Evolutionary conservation across 768 basidiomycete species (phyloP).

Genomic region (Pleurotus sapidus): DNA sequence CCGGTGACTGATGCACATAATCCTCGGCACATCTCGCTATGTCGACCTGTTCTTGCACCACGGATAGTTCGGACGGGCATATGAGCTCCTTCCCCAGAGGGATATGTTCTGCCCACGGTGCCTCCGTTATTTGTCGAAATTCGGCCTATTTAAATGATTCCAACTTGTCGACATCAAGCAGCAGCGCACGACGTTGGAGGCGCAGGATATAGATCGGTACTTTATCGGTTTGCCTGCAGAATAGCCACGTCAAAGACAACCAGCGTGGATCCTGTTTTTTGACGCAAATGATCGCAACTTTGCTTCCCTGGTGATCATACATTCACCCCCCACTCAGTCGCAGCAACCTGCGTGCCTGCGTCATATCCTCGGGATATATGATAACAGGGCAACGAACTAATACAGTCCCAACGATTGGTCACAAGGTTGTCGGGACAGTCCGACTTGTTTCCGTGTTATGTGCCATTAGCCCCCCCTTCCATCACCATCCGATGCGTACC

Average conservation of each 20-base stretch:
- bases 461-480: not conserved
- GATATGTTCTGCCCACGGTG: not conserved
- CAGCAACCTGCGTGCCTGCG: constrained; percentile 3
- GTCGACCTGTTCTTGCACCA: not conserved
- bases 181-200: not conserved
- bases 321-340: not conserved
- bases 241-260: constrained; percentile 6
- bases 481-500: not conserved
- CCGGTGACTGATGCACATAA: too few relatives aligned
- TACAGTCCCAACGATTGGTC: constrained; percentile 3
- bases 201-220: constrained; percentile 5
- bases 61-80: not conserved
- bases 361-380: constrained; percentile 7
- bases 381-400: not conserved
- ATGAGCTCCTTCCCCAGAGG: not conserved
- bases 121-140: not conserved
- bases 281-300: not conserved
- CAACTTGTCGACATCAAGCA: not conserved
- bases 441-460: constrained; percentile 3
- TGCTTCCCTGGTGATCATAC: not conserved
- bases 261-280: not conserved
- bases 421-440: not conserved
- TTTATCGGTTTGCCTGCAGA: constrained; percentile 1
- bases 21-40: too few relatives aligned
- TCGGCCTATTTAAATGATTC: not conserved